Evolutionary conservation across 2,329 filamentous ascomycete genomes (phyloP), one percentile per base, ranked within the genome.

Genomic region (Periconia macrospinosa): DNA sequence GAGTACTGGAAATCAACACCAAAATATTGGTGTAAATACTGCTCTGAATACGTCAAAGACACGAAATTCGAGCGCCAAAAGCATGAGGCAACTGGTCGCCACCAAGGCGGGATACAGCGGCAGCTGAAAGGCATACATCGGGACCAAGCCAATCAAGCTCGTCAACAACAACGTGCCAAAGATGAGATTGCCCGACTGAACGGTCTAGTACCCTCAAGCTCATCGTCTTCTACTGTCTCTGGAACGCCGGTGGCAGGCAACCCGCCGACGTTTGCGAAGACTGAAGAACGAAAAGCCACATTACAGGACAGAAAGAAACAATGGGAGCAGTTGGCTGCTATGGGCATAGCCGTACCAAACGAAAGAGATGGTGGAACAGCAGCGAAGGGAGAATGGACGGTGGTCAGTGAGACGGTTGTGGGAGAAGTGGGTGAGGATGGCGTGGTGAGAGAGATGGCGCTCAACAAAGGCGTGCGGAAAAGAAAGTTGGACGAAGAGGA

Each of bases 1-100:
- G 94, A 97, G 81, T 95, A 96, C 78, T 97, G 94, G 94, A 97
- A 97, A 74, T 97, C 93, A 18, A 96, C 92, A 73, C 92, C 92
- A 6, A 93, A 89, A 72, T 96, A 96, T 78, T 97, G 92, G 92
- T 99, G 94, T 84, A 97, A 97, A 75, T 91, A 96, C 80, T 99
- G 94, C 83, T 85, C 86, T 70, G 85, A 84, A 70, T 97, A 87
- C 75, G 90, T 99, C 47, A 90, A 91, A 76, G 94, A 99, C 79
- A 97, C 92, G 19, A 87, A 91, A 63, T 86, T 97, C 74, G 92
- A 96, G 74, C 89, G 88, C 64, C 83, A 86, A 60, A 93, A 97
- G 75, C 92, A 97, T 76, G 92, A 97, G 75, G 85, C 89, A 23
- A 96, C 91, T 0, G 87, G 79, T 14, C 91, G 88, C 72, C 92